Percentiles rank a stretch among this genome's conserved stretches.
Conservation (phyloP, 345 rosid genomes). For the Sonneratia alba region DNA sequence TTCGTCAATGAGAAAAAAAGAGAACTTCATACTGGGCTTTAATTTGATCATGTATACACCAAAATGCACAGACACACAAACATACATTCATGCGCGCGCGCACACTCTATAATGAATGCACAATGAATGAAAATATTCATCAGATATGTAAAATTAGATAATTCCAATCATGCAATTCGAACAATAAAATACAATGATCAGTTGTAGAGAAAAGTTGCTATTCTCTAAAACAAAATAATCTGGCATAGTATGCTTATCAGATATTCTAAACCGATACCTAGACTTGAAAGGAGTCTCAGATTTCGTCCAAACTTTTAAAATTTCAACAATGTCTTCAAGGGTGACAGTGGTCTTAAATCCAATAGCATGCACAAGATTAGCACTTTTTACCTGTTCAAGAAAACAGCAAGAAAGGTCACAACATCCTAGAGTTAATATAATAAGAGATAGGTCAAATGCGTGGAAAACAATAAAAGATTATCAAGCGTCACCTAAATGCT, state of each 20-base stretch:
- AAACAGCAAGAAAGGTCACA: background rate
- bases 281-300: conserved; percentile 47
- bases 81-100: too few species aligned
- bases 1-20: too few species aligned
- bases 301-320: conserved; percentile 45
- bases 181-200: too few species aligned
- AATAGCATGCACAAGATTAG: conserved; percentile 42
- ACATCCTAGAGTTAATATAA: background rate
- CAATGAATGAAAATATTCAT: too few species aligned
- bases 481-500: too few species aligned
- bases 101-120: too few species aligned
- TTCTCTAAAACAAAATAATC: background rate
- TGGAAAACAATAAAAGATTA: background rate
- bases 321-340: conserved; percentile 45
- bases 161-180: too few species aligned
- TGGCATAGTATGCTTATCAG: background rate
- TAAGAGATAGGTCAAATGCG: background rate
- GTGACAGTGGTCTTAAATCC: conserved; percentile 71
- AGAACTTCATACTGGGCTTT: too few species aligned
- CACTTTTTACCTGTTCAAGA: conserved; percentile 52
- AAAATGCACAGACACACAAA: too few species aligned
- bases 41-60: too few species aligned
- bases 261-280: conserved; percentile 36
- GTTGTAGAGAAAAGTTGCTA: too few species aligned
- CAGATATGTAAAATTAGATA: too few species aligned